phyloP scores from a whole-genome alignment of 495 filamentous ascomycete genomes.

The Trichoderma erinaceum region DNA sequence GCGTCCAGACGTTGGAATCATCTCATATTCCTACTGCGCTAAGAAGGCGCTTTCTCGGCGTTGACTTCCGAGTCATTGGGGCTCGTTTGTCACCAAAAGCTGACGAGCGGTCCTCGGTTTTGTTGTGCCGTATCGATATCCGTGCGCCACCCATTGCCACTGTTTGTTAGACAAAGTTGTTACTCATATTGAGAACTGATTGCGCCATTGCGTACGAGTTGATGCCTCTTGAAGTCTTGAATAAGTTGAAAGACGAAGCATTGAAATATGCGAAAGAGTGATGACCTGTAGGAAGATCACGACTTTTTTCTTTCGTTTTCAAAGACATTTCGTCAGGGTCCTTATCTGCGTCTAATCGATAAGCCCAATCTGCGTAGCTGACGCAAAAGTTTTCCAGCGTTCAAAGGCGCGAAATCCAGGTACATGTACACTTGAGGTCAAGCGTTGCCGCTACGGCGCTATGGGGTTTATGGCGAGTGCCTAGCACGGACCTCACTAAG shows the following conservation, averaged over 20 bases:
- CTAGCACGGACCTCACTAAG: no score
- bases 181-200: background rate
- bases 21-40: background rate
- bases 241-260: background rate
- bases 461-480: no score
- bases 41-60: background rate
- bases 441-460: no score
- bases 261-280: background rate
- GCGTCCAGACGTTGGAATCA: background rate
- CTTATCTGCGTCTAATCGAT: no score
- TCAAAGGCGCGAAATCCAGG: no score
- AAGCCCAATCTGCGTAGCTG: no score
- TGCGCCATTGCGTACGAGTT: background rate
- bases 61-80: conserved; percentile 7
- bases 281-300: no score
- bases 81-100: background rate
- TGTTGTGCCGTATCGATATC: background rate
- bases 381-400: no score
- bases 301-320: no score
- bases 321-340: no score
- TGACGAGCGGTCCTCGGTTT: background rate
- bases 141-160: background rate
- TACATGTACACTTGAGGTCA: no score
- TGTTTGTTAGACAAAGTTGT: background rate
- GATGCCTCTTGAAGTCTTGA: background rate